Evolutionary conservation across 116 monocot species (phyloP).

Genomic region (Trichopus zeylanicus): DNA sequence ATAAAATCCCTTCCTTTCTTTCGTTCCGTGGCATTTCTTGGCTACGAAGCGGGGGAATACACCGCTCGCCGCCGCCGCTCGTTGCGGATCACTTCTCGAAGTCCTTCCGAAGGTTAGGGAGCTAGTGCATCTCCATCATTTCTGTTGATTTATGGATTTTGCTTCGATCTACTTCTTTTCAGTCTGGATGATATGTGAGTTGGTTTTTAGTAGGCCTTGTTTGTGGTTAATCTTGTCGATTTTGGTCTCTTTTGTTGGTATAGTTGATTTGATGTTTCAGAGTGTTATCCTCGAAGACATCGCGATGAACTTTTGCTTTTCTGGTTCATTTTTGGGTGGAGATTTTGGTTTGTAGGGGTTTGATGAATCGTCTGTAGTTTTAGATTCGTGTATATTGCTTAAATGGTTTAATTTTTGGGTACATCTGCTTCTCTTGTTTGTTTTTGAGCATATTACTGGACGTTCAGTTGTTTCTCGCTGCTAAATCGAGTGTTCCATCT

Average conservation of each 20-base stretch:
- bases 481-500: too few species aligned
- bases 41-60: background rate
- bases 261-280: too few species aligned
- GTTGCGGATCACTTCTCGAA: background rate
- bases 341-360: background rate
- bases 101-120: too few species aligned
- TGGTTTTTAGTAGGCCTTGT: too few species aligned
- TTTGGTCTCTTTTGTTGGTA: background rate
- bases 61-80: background rate
- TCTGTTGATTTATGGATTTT: background rate
- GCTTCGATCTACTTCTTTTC: constrained; percentile 1
- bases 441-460: too few species aligned
- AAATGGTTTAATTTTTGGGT: too few species aligned
- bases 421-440: too few species aligned
- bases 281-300: too few species aligned
- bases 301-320: too few species aligned
- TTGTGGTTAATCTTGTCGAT: too few species aligned
- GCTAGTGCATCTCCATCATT: too few species aligned
- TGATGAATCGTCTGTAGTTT: background rate
- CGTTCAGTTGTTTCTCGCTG: too few species aligned
- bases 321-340: background rate
- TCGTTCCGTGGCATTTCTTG: background rate
- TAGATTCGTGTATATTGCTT: background rate
- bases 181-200: background rate
- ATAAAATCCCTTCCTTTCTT: background rate